These are phyloP conservation scores for Oldenlandia corymbosa DNA, from an alignment of 257 asterid species.

Conservation along the genomic window DNA sequence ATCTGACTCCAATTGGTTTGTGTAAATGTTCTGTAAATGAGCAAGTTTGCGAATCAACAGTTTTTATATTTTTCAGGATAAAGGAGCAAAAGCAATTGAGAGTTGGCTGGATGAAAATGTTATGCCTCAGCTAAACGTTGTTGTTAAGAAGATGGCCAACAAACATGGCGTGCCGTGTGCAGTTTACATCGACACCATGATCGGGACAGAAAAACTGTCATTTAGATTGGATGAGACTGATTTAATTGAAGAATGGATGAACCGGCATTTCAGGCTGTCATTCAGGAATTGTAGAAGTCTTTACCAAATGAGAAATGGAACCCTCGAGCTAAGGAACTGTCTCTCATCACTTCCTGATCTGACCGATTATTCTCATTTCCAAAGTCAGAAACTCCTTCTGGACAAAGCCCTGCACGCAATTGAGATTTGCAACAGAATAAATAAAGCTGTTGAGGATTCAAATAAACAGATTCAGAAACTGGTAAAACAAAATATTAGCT, in stretches of 20 bases:
- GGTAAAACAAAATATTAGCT: too few species aligned
- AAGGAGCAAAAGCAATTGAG: neutral
- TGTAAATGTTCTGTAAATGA: too few species aligned
- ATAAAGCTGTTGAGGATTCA: too few species aligned
- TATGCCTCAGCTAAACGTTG: neutral
- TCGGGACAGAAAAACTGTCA: neutral
- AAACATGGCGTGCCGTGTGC: neutral
- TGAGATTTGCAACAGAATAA: too few species aligned
- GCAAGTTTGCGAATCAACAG: neutral
- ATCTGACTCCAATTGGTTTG: too few species aligned
- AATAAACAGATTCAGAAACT: too few species aligned
- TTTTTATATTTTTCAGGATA: neutral
- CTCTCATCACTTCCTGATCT: neutral
- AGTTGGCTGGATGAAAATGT: neutral
- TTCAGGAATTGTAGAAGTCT: neutral
- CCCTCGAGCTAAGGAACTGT: neutral
- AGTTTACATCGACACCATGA: neutral
- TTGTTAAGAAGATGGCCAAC: neutral
- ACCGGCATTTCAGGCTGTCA: neutral
- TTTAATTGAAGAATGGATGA: neutral
- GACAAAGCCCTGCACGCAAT: neutral
- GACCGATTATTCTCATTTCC: neutral
- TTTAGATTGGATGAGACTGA: neutral
- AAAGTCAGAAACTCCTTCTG: neutral
- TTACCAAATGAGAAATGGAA: neutral